Percentiles rank a stretch among this genome's conserved stretches.
Evolutionary conservation across 106 monocot species (phyloP).

Genomic region (Chionographis japonica): DNA sequence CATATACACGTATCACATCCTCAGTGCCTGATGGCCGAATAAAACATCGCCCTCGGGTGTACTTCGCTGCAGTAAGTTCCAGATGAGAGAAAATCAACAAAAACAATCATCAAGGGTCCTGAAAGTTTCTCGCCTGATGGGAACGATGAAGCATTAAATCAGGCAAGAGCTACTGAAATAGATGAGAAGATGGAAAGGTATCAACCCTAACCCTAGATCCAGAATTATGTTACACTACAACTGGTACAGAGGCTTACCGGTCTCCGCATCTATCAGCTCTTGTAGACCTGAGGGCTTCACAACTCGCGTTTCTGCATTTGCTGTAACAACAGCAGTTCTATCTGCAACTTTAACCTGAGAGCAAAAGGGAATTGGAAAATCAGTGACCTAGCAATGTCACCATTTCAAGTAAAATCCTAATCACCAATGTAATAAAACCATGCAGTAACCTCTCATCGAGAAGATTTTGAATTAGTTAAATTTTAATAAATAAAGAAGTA

Average conservation of each 20-base stretch:
- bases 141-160: no score
- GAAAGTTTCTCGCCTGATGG: no score
- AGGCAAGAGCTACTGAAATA: no score
- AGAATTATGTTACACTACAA: neutral
- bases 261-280: conserved; percentile 60
- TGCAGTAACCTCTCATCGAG: no score
- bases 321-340: conserved; percentile 59
- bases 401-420: neutral
- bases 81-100: neutral
- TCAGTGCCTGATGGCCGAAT: conserved; percentile 91
- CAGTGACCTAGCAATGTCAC: neutral
- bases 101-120: neutral
- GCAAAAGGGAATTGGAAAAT: conserved; percentile 6
- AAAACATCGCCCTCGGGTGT: conserved; percentile 61
- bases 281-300: conserved; percentile 62
- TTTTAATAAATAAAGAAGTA: no score
- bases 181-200: no score
- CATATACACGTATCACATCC: conserved; percentile 85
- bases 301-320: conserved; percentile 75
- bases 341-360: conserved; percentile 76
- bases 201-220: no score
- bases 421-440: neutral
- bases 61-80: conserved; percentile 48
- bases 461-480: no score
- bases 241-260: conserved; percentile 26